These are phyloP conservation scores for Lipomyces yamadae DNA, from an alignment of 805 yeast genomes.

Conservation along the genomic window DNA sequence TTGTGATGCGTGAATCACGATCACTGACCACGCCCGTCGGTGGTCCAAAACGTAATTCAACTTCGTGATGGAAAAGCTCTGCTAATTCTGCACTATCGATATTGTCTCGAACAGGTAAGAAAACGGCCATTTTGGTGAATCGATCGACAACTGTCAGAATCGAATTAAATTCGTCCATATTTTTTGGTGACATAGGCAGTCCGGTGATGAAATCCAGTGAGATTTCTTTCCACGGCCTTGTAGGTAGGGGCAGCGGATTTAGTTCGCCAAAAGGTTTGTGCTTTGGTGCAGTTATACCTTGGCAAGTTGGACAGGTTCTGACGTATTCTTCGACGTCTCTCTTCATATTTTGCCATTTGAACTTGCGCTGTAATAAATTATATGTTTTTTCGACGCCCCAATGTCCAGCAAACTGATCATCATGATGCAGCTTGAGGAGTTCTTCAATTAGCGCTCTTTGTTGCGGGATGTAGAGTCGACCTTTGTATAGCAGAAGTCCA, in stretches of 20 bases:
- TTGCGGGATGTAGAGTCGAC: too few relatives aligned
- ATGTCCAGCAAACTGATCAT: too few relatives aligned
- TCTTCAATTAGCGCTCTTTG: too few relatives aligned
- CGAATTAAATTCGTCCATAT: constrained; percentile 21
- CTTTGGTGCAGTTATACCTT: background rate
- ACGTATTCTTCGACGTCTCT: background rate
- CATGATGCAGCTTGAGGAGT: too few relatives aligned
- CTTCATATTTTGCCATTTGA: background rate
- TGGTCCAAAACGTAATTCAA: constrained; percentile 34
- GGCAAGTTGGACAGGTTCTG: background rate
- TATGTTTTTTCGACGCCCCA: background rate
- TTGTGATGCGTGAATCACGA: constrained; percentile 31
- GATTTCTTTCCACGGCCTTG: background rate
- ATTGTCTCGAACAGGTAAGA: constrained; percentile 27
- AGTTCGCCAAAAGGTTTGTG: background rate
- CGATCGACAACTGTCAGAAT: constrained; percentile 37
- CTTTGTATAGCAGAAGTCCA: too few relatives aligned
- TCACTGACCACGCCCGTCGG: constrained; percentile 31
- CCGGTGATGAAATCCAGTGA: background rate
- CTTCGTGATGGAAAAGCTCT: constrained; percentile 16
- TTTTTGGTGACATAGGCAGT: background rate
- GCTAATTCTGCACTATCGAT: constrained; percentile 21
- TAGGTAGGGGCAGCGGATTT: background rate
- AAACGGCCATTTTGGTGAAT: constrained; percentile 37
- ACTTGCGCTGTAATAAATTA: background rate